Base-by-base conservation (phyloP, 2,329 filamentous ascomycete genomes). In the Lasiodiplodia hormozganensis region DNA sequence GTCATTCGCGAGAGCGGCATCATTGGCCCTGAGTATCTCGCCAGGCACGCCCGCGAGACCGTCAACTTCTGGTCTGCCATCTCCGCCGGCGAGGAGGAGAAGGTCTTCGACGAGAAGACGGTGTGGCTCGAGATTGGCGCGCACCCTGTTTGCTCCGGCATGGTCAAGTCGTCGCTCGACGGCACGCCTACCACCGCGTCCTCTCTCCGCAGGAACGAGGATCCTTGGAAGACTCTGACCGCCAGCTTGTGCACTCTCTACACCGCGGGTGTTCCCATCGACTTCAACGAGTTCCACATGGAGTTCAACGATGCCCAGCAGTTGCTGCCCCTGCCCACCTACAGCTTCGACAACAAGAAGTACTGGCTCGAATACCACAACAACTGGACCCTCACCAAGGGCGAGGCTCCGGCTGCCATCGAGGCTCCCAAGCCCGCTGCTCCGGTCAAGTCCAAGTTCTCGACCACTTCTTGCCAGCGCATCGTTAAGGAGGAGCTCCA, bases 81-180 rank as follows among this genome's bases (percentile, higher is more conserved):
- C 1, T 80, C 86, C 16, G 83, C 83, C 49, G 89, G 88, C 8
- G 85, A 88, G 74, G 82, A 86, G 62, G 81, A 84, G n/a, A 86
- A 85, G 70, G 78, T 85, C 18, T 87, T 92, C 57, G 85, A 90
- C 70, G 87, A 89, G 71, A 88, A 89, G 79, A 91, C 89, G 6
- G 84, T 89, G 36, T 93, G 88, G 87, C 81, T 94, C 68, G 91
- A 94, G 76, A 81, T 93, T 71, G 91, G 91, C n/a, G 90, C 91
- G 47, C 89, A 92, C 73, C 90, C 90, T 0, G 86, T 93, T 16
- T 91, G 88, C 77, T 85, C 85, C 54, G 86, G 86, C 69, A 89
- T 93, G 85, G 85, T 92, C 71, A 90, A 90, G 81, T 85, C 87
- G 18, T 88, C 86, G 4, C 84, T 91, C 66, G 86, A 85, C 31